phyloP scores from a whole-genome alignment of 164 flowering plant genomes.

The Berberis thunbergii region DNA sequence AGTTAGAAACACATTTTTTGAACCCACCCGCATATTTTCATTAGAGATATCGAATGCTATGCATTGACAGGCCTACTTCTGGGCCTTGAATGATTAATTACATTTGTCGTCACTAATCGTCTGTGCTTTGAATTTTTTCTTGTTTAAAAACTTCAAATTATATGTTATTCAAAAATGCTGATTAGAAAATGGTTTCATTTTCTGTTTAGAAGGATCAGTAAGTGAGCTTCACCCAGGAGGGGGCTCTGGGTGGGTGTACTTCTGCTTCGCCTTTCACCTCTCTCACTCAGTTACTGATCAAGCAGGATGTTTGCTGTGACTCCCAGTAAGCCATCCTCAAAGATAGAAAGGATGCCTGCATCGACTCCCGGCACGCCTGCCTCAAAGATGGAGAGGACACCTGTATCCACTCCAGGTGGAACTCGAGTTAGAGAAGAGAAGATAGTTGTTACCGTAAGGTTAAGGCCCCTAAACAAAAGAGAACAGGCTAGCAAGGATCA shows the following conservation, averaged over 20 bases:
- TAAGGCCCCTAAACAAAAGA: constrained; percentile 74
- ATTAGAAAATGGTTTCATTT: not conserved
- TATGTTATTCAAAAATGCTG: not conserved
- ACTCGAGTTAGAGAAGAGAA: constrained; percentile 72
- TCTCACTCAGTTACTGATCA: not conserved
- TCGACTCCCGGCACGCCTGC: too few species aligned
- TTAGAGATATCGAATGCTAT: too few species aligned
- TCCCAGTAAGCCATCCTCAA: constrained; percentile 56
- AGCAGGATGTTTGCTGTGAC: constrained; percentile 51
- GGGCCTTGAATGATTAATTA: too few species aligned
- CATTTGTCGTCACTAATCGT: too few species aligned
- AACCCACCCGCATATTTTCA: too few species aligned
- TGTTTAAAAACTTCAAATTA: too few species aligned
- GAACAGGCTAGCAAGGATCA: constrained; percentile 71
- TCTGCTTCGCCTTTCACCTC: constrained; percentile 1
- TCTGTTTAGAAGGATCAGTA: too few species aligned
- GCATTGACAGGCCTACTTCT: too few species aligned
- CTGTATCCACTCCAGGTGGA: constrained; percentile 75
- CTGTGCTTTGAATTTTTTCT: too few species aligned
- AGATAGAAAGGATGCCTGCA: constrained; percentile 3
- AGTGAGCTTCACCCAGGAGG: constrained; percentile 6
- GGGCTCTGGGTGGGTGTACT: not conserved
- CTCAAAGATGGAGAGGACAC: constrained; percentile 38
- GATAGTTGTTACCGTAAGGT: constrained; percentile 85
- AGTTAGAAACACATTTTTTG: too few species aligned